phyloP scores from a whole-genome alignment of 768 basidiomycete species.

The Hygrocybe coccinea region DNA sequence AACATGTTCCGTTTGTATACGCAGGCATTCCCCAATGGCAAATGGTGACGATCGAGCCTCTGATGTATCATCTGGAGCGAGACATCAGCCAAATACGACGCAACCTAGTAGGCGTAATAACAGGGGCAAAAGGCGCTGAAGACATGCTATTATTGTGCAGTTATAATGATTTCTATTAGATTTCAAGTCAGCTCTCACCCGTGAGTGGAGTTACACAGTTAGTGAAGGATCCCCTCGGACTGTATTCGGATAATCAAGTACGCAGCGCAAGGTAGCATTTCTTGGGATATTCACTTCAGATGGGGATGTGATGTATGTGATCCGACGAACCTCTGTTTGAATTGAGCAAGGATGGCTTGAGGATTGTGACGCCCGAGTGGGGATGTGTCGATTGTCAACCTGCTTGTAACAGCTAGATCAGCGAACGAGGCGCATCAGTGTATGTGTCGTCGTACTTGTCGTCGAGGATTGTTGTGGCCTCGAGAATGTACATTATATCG shows the following conservation, averaged over 20 bases:
- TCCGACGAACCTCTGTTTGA: conserved; percentile 56
- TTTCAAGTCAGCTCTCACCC: no score
- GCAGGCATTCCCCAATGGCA: no score
- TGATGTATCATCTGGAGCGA: conserved; percentile 27
- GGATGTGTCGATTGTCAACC: conserved; percentile 18
- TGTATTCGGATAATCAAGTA: conserved; percentile 47
- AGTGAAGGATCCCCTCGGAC: background rate
- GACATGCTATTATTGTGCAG: background rate
- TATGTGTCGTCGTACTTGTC: conserved; percentile 40
- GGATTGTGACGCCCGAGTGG: conserved; percentile 43
- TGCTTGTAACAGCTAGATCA: conserved; percentile 4
- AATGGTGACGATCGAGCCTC: background rate
- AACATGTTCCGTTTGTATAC: no score
- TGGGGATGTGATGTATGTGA: background rate
- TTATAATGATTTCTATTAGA: background rate
- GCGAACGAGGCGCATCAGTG: conserved; percentile 12
- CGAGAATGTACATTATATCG: conserved; percentile 70
- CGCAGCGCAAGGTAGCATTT: conserved; percentile 51
- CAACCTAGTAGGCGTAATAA: background rate
- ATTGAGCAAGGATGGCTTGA: conserved; percentile 50
- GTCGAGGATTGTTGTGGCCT: conserved; percentile 50
- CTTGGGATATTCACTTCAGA: conserved; percentile 27
- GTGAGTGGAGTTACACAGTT: background rate
- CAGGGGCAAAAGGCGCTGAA: conserved; percentile 34
- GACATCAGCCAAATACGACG: conserved; percentile 25